Evolutionary conservation across 371 early-diverging fungal genomes (phyloP).

Genomic region (Blastocladiella emersonii): DNA sequence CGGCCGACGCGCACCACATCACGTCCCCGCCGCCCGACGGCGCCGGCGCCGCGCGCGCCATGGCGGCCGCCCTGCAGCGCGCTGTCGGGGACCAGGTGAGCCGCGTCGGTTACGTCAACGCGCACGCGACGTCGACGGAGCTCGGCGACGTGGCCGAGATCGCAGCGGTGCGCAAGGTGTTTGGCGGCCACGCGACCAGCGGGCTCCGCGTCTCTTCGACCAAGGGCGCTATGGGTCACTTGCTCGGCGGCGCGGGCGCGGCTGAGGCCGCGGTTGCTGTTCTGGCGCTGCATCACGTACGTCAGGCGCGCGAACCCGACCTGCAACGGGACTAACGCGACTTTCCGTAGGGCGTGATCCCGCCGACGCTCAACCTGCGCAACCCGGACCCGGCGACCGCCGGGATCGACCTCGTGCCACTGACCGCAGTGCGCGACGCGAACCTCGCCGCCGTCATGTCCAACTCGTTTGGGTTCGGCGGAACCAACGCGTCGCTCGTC

Average conservation of each 20-base stretch:
- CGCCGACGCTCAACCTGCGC: conserved; percentile 74
- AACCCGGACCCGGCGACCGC: conserved; percentile 23
- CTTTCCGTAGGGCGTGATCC: conserved; percentile 42
- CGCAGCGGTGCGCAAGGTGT: conserved; percentile 60
- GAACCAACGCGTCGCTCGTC: conserved; percentile 71
- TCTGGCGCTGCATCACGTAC: conserved; percentile 50
- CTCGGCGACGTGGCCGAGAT: conserved; percentile 68
- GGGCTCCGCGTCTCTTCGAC: conserved; percentile 66
- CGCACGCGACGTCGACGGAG: conserved; percentile 90
- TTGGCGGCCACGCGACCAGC: conserved; percentile 31
- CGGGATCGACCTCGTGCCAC: conserved; percentile 62
- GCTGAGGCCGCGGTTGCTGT: conserved; percentile 85
- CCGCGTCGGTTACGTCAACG: conserved; percentile 77
- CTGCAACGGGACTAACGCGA: background rate
- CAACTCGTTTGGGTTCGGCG: conserved; percentile 96
- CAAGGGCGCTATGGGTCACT: conserved; percentile 83
- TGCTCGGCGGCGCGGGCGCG: conserved; percentile 89
- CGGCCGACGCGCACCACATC: conserved; percentile 89
- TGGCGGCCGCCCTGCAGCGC: conserved; percentile 57
- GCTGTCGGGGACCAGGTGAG: too few relatives aligned
- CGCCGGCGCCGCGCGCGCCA: conserved; percentile 66
- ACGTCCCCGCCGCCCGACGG: conserved; percentile 83
- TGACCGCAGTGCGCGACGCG: conserved; percentile 27
- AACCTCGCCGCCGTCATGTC: conserved; percentile 55
- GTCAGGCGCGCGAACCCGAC: conserved; percentile 5